Percentiles rank a stretch among this genome's conserved stretches.
phyloP scores from a whole-genome alignment of 352 stramenopile species.

The Phytophthora pseudosyringae region DNA sequence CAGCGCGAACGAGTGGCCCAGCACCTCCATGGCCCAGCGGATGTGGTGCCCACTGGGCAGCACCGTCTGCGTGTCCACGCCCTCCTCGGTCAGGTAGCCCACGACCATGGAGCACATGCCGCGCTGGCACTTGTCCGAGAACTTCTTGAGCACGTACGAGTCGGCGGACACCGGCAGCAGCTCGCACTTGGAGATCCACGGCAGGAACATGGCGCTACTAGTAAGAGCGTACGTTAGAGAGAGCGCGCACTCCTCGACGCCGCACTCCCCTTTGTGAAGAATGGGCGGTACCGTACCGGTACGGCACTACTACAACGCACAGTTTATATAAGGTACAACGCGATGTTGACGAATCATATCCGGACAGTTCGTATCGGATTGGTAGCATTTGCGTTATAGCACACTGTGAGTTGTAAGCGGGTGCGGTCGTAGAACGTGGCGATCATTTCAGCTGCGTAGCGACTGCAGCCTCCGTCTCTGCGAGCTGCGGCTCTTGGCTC shows the following conservation, averaged over 20 bases:
- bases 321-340: not conserved
- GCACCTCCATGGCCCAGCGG: constrained; percentile 86
- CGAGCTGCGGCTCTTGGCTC: not conserved
- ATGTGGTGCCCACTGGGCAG: constrained; percentile 81
- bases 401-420: not conserved
- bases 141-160: constrained; percentile 90
- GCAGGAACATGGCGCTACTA: constrained; percentile 73
- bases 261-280: not conserved
- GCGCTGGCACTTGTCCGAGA: constrained; percentile 88
- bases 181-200: constrained; percentile 90
- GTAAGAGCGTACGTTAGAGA: not conserved
- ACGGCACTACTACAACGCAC: too few relatives aligned
- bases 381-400: not conserved
- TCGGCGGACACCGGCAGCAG: constrained; percentile 72
- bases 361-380: not conserved
- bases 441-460: constrained; percentile 3
- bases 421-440: constrained; percentile 12
- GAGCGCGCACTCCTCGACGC: not conserved
- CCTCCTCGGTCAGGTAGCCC: constrained; percentile 63
- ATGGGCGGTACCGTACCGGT: too few relatives aligned
- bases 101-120: constrained; percentile 87
- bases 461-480: not conserved
- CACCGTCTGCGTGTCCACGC: constrained; percentile 53
- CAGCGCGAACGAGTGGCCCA: constrained; percentile 87
- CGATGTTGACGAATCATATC: not conserved